These are phyloP conservation scores for Pelargonium fulgidum DNA, from an alignment of 441 rosid species.

Conservation along the genomic window DNA sequence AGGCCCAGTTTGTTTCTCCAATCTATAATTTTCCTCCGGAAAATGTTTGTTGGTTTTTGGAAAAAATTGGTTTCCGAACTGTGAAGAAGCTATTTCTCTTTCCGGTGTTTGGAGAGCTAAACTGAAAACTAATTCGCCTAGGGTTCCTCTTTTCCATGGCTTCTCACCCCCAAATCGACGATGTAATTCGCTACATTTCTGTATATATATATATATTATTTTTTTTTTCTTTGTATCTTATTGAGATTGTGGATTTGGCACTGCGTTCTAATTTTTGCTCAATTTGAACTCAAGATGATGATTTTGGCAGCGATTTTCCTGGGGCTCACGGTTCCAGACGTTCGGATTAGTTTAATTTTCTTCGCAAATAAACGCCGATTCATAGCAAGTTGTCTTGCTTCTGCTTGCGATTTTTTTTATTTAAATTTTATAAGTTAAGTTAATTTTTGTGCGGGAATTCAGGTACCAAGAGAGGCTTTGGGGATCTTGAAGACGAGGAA, in stretches of 20 bases:
- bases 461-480: conserved; percentile 77
- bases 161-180: conserved; percentile 47
- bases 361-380: neutral
- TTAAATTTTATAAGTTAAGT: neutral
- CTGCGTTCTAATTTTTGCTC: neutral
- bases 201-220: too few species aligned
- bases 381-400: neutral
- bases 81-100: too few species aligned
- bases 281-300: conserved; percentile 51
- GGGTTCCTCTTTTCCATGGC: conserved; percentile 49
- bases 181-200: conserved; percentile 27
- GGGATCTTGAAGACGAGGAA: conserved; percentile 86
- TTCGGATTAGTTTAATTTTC: conserved; percentile 41
- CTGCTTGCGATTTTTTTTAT: neutral
- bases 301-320: conserved; percentile 74
- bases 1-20: too few species aligned
- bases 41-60: too few species aligned
- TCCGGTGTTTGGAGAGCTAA: too few species aligned
- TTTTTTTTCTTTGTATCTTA: neutral
- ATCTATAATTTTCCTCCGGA: too few species aligned
- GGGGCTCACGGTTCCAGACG: conserved; percentile 39
- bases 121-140: conserved; percentile 23
- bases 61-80: too few species aligned
- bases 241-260: neutral
- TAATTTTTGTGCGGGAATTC: conserved; percentile 8